Evolutionary conservation across 768 basidiomycete genomes (phyloP), one percentile per base, ranked within the genome.

Genomic region (Rhodocollybia butyracea): DNA sequence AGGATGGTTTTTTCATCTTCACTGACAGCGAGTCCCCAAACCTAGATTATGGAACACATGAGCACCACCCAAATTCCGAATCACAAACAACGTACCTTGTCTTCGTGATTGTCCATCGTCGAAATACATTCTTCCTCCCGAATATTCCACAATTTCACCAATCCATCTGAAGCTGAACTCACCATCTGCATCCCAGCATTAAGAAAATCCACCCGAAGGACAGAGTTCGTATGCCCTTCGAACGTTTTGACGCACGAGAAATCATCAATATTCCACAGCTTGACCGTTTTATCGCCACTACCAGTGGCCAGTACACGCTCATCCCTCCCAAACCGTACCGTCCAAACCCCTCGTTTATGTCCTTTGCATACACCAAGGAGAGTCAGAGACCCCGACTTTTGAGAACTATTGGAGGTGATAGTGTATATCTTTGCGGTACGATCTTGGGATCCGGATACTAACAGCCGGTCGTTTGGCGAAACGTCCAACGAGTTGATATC

Each of bases 401-500:
- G 68, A 3, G 29, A 32, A 10, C 71, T 72, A 21, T 68, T 65
- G 62, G 88, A 90, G 22, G 81, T 77, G 47, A 98, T 83, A 55
- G 83, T 81, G 69, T 87, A 99, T 17, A 99, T 73, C 66, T 98
- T 98, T 53, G 91, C 93, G 12, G 91, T 92, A 56, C 89, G 89
- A 70, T 99, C 97, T 67, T 98, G 97, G 19, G 94, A 97, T 21
- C 94, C 97, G 3, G 95, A 96, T 8, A 86, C 96, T 42, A 98
- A 80, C 55, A 95, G 71, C 57, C 77, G 79, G 68, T 97, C 92
- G 66, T 96, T 92, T 5, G 93, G 94, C 3, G 96, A 78, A 15
- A 98, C 77, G 68, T 98, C 97, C 38, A 99, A 79, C 54, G 94
- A 85, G 69, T 99, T 99, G 73, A 99, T 98, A 70, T 98, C 97